phyloP scores from a whole-genome alignment of 2,329 filamentous ascomycete species.

The Zasmidium cellare region DNA sequence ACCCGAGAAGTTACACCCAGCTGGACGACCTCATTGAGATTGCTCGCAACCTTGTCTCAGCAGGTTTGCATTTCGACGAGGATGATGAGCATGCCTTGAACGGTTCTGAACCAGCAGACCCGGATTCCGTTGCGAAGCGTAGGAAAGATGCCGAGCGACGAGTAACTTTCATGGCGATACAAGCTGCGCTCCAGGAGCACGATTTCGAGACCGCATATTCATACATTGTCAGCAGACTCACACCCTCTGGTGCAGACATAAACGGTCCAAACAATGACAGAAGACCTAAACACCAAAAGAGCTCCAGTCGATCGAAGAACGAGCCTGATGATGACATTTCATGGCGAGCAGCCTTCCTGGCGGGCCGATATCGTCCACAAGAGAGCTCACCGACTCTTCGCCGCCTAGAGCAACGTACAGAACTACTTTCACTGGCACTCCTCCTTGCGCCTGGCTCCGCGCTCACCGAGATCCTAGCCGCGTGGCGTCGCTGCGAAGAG shows the following conservation, averaged over 20 bases:
- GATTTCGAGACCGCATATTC: constrained; percentile 87
- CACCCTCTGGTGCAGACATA: constrained; percentile 34
- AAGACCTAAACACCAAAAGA: constrained; percentile 11
- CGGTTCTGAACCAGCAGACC: constrained; percentile 31
- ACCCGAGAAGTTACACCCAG: constrained; percentile 70
- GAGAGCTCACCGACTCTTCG: constrained; percentile 56
- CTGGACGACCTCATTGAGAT: constrained; percentile 72
- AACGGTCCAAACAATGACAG: constrained; percentile 10
- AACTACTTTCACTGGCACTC: constrained; percentile 73
- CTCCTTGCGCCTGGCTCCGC: constrained; percentile 69
- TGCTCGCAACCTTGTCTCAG: constrained; percentile 65
- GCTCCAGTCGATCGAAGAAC: constrained; percentile 19
- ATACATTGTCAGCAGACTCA: constrained; percentile 71
- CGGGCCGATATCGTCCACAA: constrained; percentile 66
- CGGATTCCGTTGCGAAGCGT: constrained; percentile 10
- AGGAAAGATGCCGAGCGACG: constrained; percentile 57
- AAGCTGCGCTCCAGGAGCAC: constrained; percentile 72
- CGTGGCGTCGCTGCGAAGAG: constrained; percentile 75
- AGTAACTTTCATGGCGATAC: constrained; percentile 77
- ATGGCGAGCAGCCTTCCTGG: constrained; percentile 75
- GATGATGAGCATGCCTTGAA: constrained; percentile 22
- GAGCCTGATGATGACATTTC: constrained; percentile 63
- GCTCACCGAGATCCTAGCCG: constrained; percentile 72
- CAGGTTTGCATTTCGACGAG: constrained; percentile 38
- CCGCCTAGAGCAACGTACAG: constrained; percentile 77